phyloP scores from a whole-genome alignment of 1,139 yeast species.

The Zygosaccharomyces sapae region DNA sequence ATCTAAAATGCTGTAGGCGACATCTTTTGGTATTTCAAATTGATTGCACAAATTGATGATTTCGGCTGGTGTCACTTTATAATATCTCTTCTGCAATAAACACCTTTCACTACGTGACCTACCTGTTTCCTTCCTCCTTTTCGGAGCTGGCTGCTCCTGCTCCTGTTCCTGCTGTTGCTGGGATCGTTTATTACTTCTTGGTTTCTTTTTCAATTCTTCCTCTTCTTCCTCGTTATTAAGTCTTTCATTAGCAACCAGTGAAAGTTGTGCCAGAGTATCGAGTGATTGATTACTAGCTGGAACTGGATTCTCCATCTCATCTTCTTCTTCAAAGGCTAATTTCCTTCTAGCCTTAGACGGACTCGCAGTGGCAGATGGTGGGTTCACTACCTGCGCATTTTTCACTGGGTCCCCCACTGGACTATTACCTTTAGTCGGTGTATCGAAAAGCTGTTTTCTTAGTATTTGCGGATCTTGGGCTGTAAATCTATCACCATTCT shows the following conservation, averaged over 20 bases:
- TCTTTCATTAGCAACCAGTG: background rate
- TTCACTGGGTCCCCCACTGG: background rate
- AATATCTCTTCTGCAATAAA: conserved; percentile 26
- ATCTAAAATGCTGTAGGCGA: conserved; percentile 48
- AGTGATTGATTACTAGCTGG: conserved; percentile 14
- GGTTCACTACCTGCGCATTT: background rate
- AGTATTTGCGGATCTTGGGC: conserved; percentile 30
- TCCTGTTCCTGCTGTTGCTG: conserved; percentile 1
- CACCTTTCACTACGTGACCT: conserved; percentile 19
- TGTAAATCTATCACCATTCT: conserved; percentile 26
- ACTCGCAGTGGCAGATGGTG: conserved; percentile 6
- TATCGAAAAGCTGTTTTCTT: conserved; percentile 29
- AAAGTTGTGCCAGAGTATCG: conserved; percentile 13
- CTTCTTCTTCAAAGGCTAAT: conserved; percentile 36
- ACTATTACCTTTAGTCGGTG: conserved; percentile 21
- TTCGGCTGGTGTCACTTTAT: conserved; percentile 44
- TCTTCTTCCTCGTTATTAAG: background rate
- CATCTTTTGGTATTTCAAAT: conserved; percentile 54
- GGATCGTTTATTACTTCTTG: background rate
- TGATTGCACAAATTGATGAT: conserved; percentile 57
- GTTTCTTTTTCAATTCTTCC: conserved; percentile 3
- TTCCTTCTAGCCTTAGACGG: conserved; percentile 29
- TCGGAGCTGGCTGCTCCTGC: conserved; percentile 3
- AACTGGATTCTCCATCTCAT: conserved; percentile 13
- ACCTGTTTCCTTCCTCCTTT: conserved; percentile 8